A percentile compares a stretch with the other conserved stretches of the same genome.
These are phyloP conservation scores for Balansia obtecta DNA, from an alignment of 2,329 filamentous ascomycete species.

Conservation along the genomic window DNA sequence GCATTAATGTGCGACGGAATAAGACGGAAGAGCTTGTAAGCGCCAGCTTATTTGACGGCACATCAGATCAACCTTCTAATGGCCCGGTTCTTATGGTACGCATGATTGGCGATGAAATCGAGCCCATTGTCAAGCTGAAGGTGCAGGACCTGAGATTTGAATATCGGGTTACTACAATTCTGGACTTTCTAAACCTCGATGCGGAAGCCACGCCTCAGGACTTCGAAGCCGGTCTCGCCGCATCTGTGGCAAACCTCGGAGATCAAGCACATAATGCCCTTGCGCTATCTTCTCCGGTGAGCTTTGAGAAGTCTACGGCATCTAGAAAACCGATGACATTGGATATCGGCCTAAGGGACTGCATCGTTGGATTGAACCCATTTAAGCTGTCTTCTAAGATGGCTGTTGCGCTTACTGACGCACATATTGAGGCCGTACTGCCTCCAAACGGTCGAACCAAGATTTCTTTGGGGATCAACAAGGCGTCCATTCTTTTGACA, in stretches of 20 bases:
- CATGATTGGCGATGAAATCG: constrained; percentile 87
- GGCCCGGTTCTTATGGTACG: constrained; percentile 64
- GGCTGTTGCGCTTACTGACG: constrained; percentile 66
- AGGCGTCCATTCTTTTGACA: constrained; percentile 71
- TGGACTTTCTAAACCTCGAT: constrained; percentile 63
- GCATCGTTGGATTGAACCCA: constrained; percentile 74
- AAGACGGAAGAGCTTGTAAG: constrained; percentile 59
- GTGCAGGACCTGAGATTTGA: constrained; percentile 76
- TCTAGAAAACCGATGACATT: constrained; percentile 48
- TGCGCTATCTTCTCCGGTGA: constrained; percentile 11
- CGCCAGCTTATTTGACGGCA: constrained; percentile 22
- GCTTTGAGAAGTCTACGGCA: constrained; percentile 14
- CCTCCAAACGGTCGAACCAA: constrained; percentile 53
- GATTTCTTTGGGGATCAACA: constrained; percentile 57
- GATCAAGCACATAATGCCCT: constrained; percentile 46
- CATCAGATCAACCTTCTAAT: constrained; percentile 14
- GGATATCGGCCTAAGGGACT: constrained; percentile 69
- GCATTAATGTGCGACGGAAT: constrained; percentile 51
- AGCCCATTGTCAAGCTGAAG: constrained; percentile 80
- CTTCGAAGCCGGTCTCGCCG: constrained; percentile 61
- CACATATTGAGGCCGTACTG: constrained; percentile 55
- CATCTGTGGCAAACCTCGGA: constrained; percentile 67
- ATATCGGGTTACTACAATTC: constrained; percentile 73
- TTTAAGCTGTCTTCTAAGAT: constrained; percentile 63
- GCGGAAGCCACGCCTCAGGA: constrained; percentile 59